These are phyloP conservation scores for Pholiota adiposa DNA, from an alignment of 1,284 basidiomycete genomes.

Conservation along the genomic window DNA sequence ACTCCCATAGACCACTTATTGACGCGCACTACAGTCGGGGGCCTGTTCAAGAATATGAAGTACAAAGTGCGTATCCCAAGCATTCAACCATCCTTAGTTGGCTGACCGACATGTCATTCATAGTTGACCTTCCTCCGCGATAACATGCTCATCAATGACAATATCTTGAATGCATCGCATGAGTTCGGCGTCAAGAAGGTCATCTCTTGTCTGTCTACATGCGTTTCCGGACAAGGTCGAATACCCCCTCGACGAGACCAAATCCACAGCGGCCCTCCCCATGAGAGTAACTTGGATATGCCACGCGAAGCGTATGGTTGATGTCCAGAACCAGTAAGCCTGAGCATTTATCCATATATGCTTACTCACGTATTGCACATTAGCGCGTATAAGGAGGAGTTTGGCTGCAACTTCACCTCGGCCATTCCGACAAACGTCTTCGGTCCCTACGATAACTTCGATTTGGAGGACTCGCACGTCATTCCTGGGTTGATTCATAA, in stretches of 20 bases:
- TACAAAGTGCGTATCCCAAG: conserved; percentile 61
- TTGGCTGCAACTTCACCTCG: conserved; percentile 88
- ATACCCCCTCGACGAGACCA: conserved; percentile 89
- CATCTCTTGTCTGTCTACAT: conserved; percentile 87
- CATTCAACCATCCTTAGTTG: background rate
- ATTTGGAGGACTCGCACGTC: conserved; percentile 88
- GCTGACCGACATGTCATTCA: conserved; percentile 3
- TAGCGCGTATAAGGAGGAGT: conserved; percentile 91
- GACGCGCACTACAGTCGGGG: conserved; percentile 64
- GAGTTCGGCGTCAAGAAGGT: conserved; percentile 69
- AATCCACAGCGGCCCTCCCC: conserved; percentile 89
- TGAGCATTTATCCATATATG: background rate
- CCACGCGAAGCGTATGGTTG: conserved; percentile 91
- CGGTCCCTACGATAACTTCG: conserved; percentile 83
- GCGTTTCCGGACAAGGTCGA: conserved; percentile 86
- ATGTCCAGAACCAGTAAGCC: conserved; percentile 86
- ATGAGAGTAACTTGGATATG: conserved; percentile 89
- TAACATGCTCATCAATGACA: conserved; percentile 91
- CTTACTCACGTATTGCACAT: background rate
- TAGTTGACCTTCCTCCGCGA: conserved; percentile 89
- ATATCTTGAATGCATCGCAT: conserved; percentile 79
- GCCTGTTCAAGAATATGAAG: conserved; percentile 91
- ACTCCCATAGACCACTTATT: conserved; percentile 6
- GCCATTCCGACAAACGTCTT: conserved; percentile 94
- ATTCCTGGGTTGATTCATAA: conserved; percentile 91